A percentile compares a stretch with the other conserved stretches of the same genome.
These are phyloP conservation scores for Phoenix dactylifera DNA, from an alignment of 176 grass and related monocot genomes.

Conservation along the genomic window DNA sequence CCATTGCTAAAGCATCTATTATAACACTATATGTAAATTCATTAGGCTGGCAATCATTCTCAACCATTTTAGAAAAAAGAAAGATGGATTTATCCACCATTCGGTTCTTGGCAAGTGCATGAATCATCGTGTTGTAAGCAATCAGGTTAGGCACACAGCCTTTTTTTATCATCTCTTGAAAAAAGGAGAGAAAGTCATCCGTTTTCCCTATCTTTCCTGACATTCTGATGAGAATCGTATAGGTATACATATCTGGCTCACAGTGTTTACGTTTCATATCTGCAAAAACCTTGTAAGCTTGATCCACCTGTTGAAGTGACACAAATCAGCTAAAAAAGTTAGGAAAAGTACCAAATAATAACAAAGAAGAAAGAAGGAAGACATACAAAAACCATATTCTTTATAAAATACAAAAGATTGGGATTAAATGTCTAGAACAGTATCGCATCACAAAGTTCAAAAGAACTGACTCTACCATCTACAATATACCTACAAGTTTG, in stretches of 20 bases:
- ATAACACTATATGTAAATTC: slow-evolving; percentile 76
- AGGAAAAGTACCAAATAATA: background rate
- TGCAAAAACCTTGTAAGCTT: slow-evolving; percentile 81
- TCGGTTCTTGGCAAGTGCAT: slow-evolving; percentile 81
- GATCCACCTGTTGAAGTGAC: slow-evolving; percentile 49
- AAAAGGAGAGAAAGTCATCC: slow-evolving; percentile 51
- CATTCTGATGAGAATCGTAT: slow-evolving; percentile 95
- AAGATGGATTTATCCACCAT: slow-evolving; percentile 72
- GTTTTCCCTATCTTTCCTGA: slow-evolving; percentile 54
- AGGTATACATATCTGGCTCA: slow-evolving; percentile 77
- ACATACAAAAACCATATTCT: background rate
- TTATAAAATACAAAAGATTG: too few species aligned
- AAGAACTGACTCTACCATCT: too few species aligned
- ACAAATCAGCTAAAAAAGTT: slow-evolving; percentile 13
- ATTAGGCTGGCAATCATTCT: slow-evolving; percentile 55
- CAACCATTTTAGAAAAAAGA: slow-evolving; percentile 83
- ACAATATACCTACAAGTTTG: too few species aligned
- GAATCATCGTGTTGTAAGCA: slow-evolving; percentile 80
- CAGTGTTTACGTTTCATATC: slow-evolving; percentile 88
- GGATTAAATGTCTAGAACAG: too few species aligned
- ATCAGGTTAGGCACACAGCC: slow-evolving; percentile 57
- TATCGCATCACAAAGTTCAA: too few species aligned
- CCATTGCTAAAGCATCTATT: slow-evolving; percentile 52
- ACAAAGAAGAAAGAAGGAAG: background rate
- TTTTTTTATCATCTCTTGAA: slow-evolving; percentile 80